phyloP scores from a whole-genome alignment of 331 rosid genomes.

The Prunus yedoensis region DNA sequence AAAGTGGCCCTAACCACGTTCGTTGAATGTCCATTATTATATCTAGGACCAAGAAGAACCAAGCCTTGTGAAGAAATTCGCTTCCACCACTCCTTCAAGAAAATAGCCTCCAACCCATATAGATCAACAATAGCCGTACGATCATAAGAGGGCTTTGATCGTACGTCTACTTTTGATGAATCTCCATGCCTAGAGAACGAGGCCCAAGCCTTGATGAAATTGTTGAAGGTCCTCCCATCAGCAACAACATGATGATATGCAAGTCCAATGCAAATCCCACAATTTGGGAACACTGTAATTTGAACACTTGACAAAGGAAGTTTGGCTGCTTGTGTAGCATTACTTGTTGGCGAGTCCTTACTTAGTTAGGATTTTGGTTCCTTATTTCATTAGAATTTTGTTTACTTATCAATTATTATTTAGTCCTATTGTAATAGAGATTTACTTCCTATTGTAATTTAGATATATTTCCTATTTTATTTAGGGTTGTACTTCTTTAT shows the following conservation, averaged over 20 bases:
- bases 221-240: conserved; percentile 49
- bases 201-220: conserved; percentile 56
- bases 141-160: conserved; percentile 25
- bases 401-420: no score
- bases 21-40: neutral
- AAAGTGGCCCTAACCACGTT: conserved; percentile 42
- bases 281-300: conserved; percentile 38
- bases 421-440: no score
- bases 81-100: conserved; percentile 42
- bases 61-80: neutral
- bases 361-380: no score
- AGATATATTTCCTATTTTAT: no score
- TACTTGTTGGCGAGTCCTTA: neutral
- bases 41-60: neutral
- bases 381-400: no score
- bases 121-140: conserved; percentile 38
- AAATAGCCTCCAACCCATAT: conserved; percentile 24
- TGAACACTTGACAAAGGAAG: conserved; percentile 46
- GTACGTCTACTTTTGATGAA: neutral
- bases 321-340: neutral
- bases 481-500: no score
- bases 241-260: conserved; percentile 36
- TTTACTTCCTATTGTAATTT: no score
- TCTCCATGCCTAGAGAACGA: conserved; percentile 13
- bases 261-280: conserved; percentile 49